These are phyloP conservation scores for Polytrichum commune DNA, from an alignment of 225 moss, liverwort and hornwort species.

Conservation along the genomic window DNA sequence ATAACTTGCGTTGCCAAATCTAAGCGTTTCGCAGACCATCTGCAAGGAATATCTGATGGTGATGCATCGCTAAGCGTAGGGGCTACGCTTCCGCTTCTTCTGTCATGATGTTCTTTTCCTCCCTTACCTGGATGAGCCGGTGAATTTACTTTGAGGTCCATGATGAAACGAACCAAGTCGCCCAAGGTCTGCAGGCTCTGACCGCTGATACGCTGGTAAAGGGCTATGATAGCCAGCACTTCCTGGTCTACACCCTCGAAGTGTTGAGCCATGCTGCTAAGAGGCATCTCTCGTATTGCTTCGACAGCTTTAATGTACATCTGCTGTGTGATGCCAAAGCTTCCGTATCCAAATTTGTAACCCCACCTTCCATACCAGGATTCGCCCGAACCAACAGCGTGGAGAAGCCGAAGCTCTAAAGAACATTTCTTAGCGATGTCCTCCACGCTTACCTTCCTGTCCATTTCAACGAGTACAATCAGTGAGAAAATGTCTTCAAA, in stretches of 20 bases:
- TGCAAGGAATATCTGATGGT: conserved; percentile 80
- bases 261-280: conserved; percentile 86
- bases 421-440: conserved; percentile 91
- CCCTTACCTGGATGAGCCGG: conserved; percentile 75
- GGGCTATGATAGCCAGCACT: conserved; percentile 75
- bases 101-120: conserved; percentile 63
- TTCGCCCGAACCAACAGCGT: conserved; percentile 92
- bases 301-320: conserved; percentile 99
- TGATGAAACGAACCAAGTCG: conserved; percentile 96
- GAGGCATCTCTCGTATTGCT: conserved; percentile 93
- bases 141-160: conserved; percentile 95
- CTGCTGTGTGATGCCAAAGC: conserved; percentile 95
- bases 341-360: conserved; percentile 94
- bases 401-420: conserved; percentile 87
- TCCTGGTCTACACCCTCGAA: conserved; percentile 98
- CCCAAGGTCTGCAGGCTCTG: conserved; percentile 92
- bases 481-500: too few relatives aligned
- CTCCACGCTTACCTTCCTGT: conserved; percentile 98
- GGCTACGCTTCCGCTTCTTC: conserved; percentile 42
- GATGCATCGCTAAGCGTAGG: conserved; percentile 34
- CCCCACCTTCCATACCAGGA: conserved; percentile 99
- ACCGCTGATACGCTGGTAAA: conserved; percentile 87
- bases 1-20: conserved; percentile 97
- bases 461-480: neutral
- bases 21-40: conserved; percentile 93